Evolutionary conservation across 352 stramenopile species (phyloP).

Genomic region (Globisporangium spiculum): DNA sequence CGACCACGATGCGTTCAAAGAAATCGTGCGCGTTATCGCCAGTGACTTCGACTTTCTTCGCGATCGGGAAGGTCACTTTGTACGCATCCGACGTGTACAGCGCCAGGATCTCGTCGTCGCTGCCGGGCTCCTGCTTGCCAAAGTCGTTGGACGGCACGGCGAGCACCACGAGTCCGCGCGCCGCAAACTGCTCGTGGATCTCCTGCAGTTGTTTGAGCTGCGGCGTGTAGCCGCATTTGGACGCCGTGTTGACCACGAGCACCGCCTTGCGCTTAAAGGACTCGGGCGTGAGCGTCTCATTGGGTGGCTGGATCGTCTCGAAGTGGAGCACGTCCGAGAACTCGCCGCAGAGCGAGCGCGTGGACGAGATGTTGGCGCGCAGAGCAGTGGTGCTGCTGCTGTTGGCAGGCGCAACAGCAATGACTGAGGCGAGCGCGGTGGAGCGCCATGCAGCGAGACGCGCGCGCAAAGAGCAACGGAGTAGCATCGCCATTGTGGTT

Average conservation of each 20-base stretch:
- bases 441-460: not conserved
- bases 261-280: conserved; percentile 43
- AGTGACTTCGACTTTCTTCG: conserved; percentile 41
- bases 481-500: not conserved
- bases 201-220: conserved; percentile 55
- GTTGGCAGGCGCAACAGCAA: too few species aligned
- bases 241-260: conserved; percentile 75
- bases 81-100: conserved; percentile 35
- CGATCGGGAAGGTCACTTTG: conserved; percentile 54
- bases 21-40: conserved; percentile 56
- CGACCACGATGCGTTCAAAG: conserved; percentile 54
- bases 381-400: not conserved
- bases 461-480: not conserved
- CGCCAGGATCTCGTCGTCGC: conserved; percentile 37
- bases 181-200: conserved; percentile 45
- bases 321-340: conserved; percentile 45
- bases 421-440: not conserved
- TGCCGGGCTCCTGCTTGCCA: conserved; percentile 45
- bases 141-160: conserved; percentile 75
- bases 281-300: conserved; percentile 26
- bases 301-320: conserved; percentile 33
- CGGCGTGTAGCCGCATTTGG: conserved; percentile 42
- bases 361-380: conserved; percentile 4
- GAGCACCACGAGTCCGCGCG: conserved; percentile 47
- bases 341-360: conserved; percentile 23